These are phyloP conservation scores for Irpex sp. DNA, from an alignment of 1,284 basidiomycete genomes.

Conservation along the genomic window DNA sequence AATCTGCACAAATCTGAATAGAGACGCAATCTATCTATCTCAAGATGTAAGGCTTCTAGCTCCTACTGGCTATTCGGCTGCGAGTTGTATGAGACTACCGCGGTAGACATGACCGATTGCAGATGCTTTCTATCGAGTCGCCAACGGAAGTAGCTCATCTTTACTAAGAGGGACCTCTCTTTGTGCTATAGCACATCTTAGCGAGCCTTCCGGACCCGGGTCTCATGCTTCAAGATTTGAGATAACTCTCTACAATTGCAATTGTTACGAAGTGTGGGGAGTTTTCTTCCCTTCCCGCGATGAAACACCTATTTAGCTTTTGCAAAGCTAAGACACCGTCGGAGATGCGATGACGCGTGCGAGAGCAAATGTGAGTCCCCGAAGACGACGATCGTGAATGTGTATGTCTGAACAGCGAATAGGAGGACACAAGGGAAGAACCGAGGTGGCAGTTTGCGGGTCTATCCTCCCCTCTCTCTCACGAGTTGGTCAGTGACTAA, in stretches of 20 bases:
- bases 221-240: background rate
- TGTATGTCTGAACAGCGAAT: background rate
- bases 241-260: background rate
- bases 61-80: background rate
- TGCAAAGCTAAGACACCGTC: background rate
- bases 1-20: background rate
- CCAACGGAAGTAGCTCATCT: too few species aligned
- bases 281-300: background rate
- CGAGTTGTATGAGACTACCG: background rate
- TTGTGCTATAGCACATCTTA: too few species aligned
- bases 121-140: background rate
- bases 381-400: too few species aligned
- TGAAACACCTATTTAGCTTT: background rate
- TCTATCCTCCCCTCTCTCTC: background rate
- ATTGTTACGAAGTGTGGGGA: background rate
- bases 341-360: background rate
- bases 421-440: background rate
- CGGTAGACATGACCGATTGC: background rate
- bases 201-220: background rate
- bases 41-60: background rate
- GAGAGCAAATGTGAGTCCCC: too few species aligned
- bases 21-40: background rate
- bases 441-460: background rate
- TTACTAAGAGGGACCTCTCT: too few species aligned
- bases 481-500: background rate